Conservation (phyloP, 208 protist species). For the Wallacemonas rigidus region DNA sequence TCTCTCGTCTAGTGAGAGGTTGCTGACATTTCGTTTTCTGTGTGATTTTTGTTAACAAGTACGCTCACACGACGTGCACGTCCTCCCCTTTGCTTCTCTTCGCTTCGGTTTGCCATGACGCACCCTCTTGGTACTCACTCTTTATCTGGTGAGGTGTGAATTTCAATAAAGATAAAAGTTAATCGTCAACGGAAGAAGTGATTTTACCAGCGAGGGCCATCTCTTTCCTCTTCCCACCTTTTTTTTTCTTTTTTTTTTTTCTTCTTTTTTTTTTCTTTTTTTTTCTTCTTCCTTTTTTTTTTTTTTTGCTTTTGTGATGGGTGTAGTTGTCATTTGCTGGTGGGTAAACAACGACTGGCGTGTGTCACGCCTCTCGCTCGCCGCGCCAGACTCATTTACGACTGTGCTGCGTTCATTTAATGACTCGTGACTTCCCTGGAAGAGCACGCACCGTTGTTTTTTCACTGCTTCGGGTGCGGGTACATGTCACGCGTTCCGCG, state of each 20-base stretch:
- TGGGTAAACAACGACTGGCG: background rate
- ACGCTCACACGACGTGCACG: background rate
- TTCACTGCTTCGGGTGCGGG: too few relatives aligned
- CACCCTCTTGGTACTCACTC: too few relatives aligned
- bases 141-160: too few relatives aligned
- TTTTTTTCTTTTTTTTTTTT: conserved; percentile 12
- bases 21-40: background rate
- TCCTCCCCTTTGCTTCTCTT: background rate
- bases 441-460: too few relatives aligned
- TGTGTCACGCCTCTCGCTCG: background rate
- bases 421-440: too few relatives aligned
- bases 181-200: too few relatives aligned
- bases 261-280: conserved; percentile 12
- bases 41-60: background rate
- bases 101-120: background rate
- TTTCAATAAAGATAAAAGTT: too few relatives aligned
- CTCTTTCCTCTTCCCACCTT: conserved; percentile 12
- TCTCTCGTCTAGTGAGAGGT: too few relatives aligned
- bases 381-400: too few relatives aligned
- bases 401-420: too few relatives aligned
- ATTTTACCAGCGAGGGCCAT: too few relatives aligned
- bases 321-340: background rate
- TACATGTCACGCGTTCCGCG: too few relatives aligned
- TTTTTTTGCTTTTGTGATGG: conserved; percentile 18
- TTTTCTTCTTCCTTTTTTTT: conserved; percentile 25